Base-by-base conservation (phyloP, 768 basidiomycete species). In the Boletus tomentosulus region DNA sequence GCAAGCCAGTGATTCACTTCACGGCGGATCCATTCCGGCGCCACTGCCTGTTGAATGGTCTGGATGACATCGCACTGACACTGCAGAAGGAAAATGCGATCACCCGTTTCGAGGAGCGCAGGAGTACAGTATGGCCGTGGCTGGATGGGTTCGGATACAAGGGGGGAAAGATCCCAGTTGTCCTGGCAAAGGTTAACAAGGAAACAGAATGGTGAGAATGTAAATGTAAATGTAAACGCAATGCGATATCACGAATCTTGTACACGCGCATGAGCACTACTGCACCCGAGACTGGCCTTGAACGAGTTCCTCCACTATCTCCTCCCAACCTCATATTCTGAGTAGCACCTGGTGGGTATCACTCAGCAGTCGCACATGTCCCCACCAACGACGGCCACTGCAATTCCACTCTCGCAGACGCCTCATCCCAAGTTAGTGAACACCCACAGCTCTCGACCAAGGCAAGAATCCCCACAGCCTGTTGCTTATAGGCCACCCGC, bases 21-120 rank as follows among this genome's bases (percentile, higher is more conserved):
- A 76, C 78, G 37, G 84, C 86, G 46, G 97, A 99, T 71, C 74
- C 86, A 0, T 99, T 98, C 87, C 80, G 95, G 57, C 78, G 92
- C 51, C 91, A 96, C 67, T 95, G 97, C 69, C 74, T 99, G 69
- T 70, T 99, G 72, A 94, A 99, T 64, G 97, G 97, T 31, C 74
- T 98, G 59, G 97, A 99, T 69, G 97, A 98, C 65, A 96, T 99
- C 58, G 94, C 88, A 41, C 76, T 99, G 71, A 99, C 97, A 42
- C 76, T 99, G 76, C 85, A 91, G 70, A 86, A 85, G 67, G 84
- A 77, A 31, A 74, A 74, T 10, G 69, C 78, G n/a, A 97, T 99
- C 59, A 76, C 78, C 55, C 61, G 70, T 41, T 99, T 98, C 63
- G 97, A 99, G 79, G 65, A 79, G 64, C 80, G 80, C 62, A 73